A percentile compares a stretch with the other conserved stretches of the same genome.
These are phyloP conservation scores for Komagataella ulmi DNA, from an alignment of 805 yeast species.

Conservation along the genomic window DNA sequence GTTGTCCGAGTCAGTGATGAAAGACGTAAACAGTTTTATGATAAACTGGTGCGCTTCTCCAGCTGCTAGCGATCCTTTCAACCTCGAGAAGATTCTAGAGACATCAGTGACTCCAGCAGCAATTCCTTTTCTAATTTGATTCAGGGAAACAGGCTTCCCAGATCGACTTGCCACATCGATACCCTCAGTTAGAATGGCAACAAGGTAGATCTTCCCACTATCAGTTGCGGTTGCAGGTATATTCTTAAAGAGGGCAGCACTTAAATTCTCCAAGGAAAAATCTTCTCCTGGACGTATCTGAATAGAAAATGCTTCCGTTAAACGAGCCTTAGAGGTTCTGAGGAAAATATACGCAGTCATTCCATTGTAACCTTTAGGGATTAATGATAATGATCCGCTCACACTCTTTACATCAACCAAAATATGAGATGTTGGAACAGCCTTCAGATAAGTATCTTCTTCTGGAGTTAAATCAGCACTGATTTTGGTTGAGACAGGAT, in stretches of 20 bases:
- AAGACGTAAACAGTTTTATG: constrained; percentile 62
- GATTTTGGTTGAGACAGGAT: constrained; percentile 28
- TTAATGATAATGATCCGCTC: constrained; percentile 37
- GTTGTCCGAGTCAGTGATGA: constrained; percentile 27
- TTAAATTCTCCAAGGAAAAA: constrained; percentile 48
- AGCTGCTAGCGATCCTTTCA: constrained; percentile 42
- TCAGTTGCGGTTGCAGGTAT: constrained; percentile 53
- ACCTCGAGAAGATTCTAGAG: constrained; percentile 59
- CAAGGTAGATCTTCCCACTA: constrained; percentile 56
- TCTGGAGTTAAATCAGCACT: constrained; percentile 22
- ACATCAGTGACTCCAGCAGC: constrained; percentile 86
- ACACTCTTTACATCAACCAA: constrained; percentile 69
- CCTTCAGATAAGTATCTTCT: constrained; percentile 30
- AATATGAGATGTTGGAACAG: constrained; percentile 49
- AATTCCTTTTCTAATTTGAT: constrained; percentile 52
- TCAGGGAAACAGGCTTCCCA: constrained; percentile 9
- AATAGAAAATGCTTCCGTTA: constrained; percentile 73
- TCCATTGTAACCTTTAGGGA: constrained; percentile 58
- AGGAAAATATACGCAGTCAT: constrained; percentile 63
- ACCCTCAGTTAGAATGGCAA: constrained; percentile 63
- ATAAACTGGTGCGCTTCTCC: constrained; percentile 62
- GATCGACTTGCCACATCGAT: constrained; percentile 27
- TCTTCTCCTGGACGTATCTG: constrained; percentile 46
- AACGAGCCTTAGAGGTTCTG: constrained; percentile 44
- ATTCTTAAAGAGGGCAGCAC: constrained; percentile 71